phyloP scores from a whole-genome alignment of 1,284 basidiomycete species.

The Somion occarium region DNA sequence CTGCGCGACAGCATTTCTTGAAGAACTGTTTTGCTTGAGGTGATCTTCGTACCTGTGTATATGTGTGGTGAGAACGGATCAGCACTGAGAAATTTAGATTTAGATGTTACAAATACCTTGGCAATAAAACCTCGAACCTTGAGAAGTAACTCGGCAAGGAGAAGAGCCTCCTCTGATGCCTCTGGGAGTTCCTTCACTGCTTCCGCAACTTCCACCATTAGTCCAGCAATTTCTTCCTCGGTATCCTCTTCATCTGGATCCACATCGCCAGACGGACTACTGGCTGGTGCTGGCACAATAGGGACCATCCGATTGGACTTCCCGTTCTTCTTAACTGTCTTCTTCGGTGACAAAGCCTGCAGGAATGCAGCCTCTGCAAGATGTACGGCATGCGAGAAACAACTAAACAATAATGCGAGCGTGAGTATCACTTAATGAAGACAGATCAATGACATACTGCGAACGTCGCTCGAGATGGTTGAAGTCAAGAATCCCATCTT shows the following conservation, averaged over 20 bases:
- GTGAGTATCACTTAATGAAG: background rate
- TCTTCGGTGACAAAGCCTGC: background rate
- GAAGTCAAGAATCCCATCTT: background rate
- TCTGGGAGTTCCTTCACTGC: background rate
- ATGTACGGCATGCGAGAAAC: conserved; percentile 1
- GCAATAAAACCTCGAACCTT: conserved; percentile 3
- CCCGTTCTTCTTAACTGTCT: background rate
- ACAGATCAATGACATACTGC: background rate
- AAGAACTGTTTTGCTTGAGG: too few species aligned
- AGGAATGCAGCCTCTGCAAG: conserved; percentile 3
- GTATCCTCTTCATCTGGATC: conserved; percentile 2
- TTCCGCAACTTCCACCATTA: background rate
- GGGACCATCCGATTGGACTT: background rate
- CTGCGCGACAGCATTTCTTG: too few species aligned
- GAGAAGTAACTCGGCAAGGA: background rate
- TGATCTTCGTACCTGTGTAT: too few species aligned
- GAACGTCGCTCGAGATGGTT: background rate
- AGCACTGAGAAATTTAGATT: background rate
- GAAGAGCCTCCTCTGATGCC: background rate
- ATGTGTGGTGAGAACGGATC: too few species aligned
- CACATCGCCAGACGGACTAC: background rate
- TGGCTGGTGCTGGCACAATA: background rate
- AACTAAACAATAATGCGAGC: background rate
- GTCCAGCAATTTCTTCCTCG: background rate
- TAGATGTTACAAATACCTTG: background rate